These are phyloP conservation scores for Eutypella sp. DNA, from an alignment of 2,329 filamentous ascomycete species.

Conservation along the genomic window DNA sequence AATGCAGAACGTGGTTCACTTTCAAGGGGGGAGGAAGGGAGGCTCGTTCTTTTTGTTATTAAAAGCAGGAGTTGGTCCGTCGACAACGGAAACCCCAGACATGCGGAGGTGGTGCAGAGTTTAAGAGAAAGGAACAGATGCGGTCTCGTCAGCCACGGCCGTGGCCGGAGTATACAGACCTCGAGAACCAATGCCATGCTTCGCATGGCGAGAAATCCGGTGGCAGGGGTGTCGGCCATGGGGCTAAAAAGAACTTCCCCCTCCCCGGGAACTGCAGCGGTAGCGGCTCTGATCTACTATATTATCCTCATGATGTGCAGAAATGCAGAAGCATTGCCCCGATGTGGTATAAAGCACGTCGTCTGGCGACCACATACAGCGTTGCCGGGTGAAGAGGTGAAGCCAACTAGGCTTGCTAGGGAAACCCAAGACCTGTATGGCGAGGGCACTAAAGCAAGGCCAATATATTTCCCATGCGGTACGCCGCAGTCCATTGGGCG, in stretches of 20 bases:
- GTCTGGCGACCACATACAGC: constrained; percentile 12
- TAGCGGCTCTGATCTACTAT: constrained; percentile 17
- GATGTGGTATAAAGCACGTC: constrained; percentile 15
- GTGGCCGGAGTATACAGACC: constrained; percentile 25
- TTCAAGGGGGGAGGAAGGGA: no score
- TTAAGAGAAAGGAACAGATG: constrained; percentile 34
- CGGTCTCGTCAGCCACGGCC: constrained; percentile 28
- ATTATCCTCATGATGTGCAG: constrained; percentile 25
- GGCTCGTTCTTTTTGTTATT: constrained; percentile 21
- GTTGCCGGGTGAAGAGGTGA: constrained; percentile 1
- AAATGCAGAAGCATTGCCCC: constrained; percentile 14
- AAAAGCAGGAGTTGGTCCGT: constrained; percentile 32
- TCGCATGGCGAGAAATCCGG: constrained; percentile 20
- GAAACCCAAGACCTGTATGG: not conserved
- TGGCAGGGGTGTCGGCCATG: constrained; percentile 4
- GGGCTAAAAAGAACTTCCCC: constrained; percentile 1
- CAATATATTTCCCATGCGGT: constrained; percentile 12
- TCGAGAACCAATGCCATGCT: constrained; percentile 15
- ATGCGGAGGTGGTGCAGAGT: constrained; percentile 34
- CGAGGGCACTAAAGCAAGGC: constrained; percentile 1
- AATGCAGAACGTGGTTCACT: constrained; percentile 28
- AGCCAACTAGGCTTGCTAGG: not conserved
- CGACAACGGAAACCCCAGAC: constrained; percentile 32
- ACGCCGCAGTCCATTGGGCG: constrained; percentile 19
- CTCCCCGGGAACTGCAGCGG: constrained; percentile 8